Percentiles rank a stretch among this genome's conserved stretches.
phyloP scores from a whole-genome alignment of 192 early-diverging fungal genomes.

The Coemansia sp. region DNA sequence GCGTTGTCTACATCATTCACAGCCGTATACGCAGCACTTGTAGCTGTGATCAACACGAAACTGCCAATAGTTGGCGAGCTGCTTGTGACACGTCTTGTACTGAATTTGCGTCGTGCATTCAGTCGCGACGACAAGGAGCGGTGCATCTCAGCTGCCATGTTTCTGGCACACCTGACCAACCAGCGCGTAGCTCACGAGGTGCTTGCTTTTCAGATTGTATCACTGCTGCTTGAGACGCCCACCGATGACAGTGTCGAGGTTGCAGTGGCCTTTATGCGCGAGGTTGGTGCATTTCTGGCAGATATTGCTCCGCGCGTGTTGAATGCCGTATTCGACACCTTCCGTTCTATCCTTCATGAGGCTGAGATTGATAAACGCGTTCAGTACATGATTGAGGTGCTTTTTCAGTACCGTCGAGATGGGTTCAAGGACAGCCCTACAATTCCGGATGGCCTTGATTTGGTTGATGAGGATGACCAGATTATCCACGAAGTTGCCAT shows the following conservation, averaged over 20 bases:
- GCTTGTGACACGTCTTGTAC: constrained; percentile 75
- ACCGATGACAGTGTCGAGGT: constrained; percentile 97
- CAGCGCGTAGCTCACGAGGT: constrained; percentile 87
- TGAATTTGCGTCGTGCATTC: constrained; percentile 90
- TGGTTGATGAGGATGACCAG: constrained; percentile 95
- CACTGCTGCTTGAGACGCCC: constrained; percentile 76
- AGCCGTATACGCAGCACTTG: constrained; percentile 83
- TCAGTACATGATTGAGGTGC: constrained; percentile 95
- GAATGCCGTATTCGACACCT: constrained; percentile 87
- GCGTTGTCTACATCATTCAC: constrained; percentile 84
- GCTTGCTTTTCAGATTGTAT: constrained; percentile 81
- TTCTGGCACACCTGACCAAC: constrained; percentile 91
- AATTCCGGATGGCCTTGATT: constrained; percentile 74
- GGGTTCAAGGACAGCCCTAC: constrained; percentile 89
- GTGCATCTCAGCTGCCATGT: constrained; percentile 81
- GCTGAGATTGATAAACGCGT: constrained; percentile 91
- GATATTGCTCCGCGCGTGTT: constrained; percentile 73
- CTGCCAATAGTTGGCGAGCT: constrained; percentile 88
- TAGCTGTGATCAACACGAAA: constrained; percentile 91
- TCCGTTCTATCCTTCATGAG: constrained; percentile 90
- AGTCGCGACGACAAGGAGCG: constrained; percentile 83
- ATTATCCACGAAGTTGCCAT: constrained; percentile 82
- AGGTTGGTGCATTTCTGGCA: constrained; percentile 80
- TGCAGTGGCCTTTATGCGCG: constrained; percentile 90
- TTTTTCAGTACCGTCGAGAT: constrained; percentile 92